Evolutionary conservation across 148 eudicot genomes (phyloP), one percentile per base, ranked within the genome.

Genomic region (Diospyros lotus): DNA sequence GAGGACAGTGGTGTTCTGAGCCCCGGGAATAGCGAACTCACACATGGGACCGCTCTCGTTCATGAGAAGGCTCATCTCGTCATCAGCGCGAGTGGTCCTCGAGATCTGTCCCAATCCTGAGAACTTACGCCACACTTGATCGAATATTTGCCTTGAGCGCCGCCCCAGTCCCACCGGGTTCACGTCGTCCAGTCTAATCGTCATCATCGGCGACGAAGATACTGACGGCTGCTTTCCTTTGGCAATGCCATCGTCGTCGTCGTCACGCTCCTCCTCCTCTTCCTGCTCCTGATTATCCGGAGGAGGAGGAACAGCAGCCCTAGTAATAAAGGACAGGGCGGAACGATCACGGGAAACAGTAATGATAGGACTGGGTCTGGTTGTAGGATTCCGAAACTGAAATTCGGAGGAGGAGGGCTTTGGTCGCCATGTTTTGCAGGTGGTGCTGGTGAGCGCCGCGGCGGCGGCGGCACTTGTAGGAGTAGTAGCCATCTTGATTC

Each of bases 111-210:
- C 98, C 68, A 94, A 77, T 48, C 84, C 88, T 0, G 96, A 90
- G 75, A 94, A 94, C 72, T 94, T 94, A 39, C 89, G 88, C 98
- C 98, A 94, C 42, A 90, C 96, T 63, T 92, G 89, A 73, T 94
- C 98, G 65, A 94, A 94, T 7, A 94, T 78, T 66, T 94, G 97
- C 80, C 98, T 80, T 1, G 98, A 94, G 58, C 87, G 86, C 69
- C 98, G 83, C 43, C 98, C 98, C 65, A 94, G 75, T 1, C 98
- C 98, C 7, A 94, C 97, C 28, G 98, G 98, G 54, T 94, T 94
- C 63, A 84, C 98, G 63, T 94, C 98, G 75, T 88, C 97, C 10
- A 94, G 73, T 44, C 84, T 91, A 81, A 84, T 90, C 50, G 88
- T 87, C 71, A 82, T 79, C 53, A 78, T 76, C 46, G 64, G 74